A percentile compares a stretch with the other conserved stretches of the same genome.
phyloP scores from a whole-genome alignment of 2,329 filamentous ascomycete genomes.

The Arthroderma uncinatum region DNA sequence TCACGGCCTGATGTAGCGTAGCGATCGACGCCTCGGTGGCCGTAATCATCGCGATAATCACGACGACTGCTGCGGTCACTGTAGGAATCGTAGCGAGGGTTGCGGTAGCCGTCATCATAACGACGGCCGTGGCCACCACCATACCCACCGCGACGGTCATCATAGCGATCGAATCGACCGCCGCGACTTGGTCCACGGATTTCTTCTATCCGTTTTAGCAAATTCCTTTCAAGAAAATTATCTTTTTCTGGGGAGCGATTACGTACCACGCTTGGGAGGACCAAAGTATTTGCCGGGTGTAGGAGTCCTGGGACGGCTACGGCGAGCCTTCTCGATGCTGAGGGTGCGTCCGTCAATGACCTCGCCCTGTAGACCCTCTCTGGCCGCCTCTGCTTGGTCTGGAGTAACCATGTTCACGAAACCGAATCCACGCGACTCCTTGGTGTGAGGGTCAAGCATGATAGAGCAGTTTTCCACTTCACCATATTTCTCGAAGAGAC shows the following conservation, averaged over 20 bases:
- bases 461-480: constrained; percentile 99
- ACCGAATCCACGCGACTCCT: constrained; percentile 95
- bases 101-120: constrained; percentile 32
- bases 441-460: constrained; percentile 96
- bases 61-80: constrained; percentile 36
- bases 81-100: constrained; percentile 40
- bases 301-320: constrained; percentile 84
- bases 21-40: constrained; percentile 42
- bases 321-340: constrained; percentile 97
- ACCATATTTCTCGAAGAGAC: constrained; percentile 96
- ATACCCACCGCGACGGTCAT: constrained; percentile 35
- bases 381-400: constrained; percentile 91
- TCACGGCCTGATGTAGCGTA: constrained; percentile 37
- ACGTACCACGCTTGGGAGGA: constrained; percentile 88
- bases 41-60: constrained; percentile 19
- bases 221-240: neutral
- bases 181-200: constrained; percentile 36
- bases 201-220: constrained; percentile 28
- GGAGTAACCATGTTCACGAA: constrained; percentile 98
- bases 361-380: constrained; percentile 90
- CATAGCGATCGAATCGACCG: constrained; percentile 39
- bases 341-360: constrained; percentile 88
- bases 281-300: constrained; percentile 99
- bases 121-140: constrained; percentile 29
- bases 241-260: neutral